These are phyloP conservation scores for Yamadazyma pseudoaaseri DNA, from an alignment of 1,139 yeast species.

Conservation along the genomic window DNA sequence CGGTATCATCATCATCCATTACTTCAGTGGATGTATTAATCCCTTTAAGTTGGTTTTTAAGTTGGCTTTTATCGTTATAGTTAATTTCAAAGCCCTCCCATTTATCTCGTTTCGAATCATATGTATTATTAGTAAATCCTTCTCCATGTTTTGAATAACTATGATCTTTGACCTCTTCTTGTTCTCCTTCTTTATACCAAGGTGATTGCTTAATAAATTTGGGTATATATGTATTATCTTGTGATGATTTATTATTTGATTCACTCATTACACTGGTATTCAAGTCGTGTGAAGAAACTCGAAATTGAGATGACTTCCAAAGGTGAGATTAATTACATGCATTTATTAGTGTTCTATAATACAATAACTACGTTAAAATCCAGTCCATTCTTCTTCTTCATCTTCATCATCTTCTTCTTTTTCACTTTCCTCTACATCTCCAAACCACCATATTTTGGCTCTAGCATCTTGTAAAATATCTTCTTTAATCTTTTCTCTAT, in stretches of 20 bases:
- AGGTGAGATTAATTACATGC: not conserved
- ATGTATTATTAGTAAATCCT: conserved; percentile 32
- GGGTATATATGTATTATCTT: conserved; percentile 11
- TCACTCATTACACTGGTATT: no score
- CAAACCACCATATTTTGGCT: conserved; percentile 64
- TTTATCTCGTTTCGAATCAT: conserved; percentile 71
- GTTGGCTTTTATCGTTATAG: conserved; percentile 44
- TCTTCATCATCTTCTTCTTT: conserved; percentile 24
- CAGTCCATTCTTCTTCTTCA: conserved; percentile 30
- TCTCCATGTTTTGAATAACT: conserved; percentile 13
- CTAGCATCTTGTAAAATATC: conserved; percentile 69
- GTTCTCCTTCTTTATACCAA: conserved; percentile 15
- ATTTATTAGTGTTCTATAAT: no score
- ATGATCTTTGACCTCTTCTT: conserved; percentile 32
- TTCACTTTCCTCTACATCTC: conserved; percentile 26
- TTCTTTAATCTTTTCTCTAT: conserved; percentile 62
- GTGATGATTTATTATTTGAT: not conserved
- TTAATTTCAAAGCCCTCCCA: conserved; percentile 73
- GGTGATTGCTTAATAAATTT: conserved; percentile 20
- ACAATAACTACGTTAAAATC: conserved; percentile 18
- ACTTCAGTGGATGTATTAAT: conserved; percentile 10
- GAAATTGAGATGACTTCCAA: no score
- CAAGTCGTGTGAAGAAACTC: no score
- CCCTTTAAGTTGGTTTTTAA: conserved; percentile 15
- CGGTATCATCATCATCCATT: conserved; percentile 47